Base-by-base conservation (phyloP, 345 rosid species). In the Hibiscus syriacus region DNA sequence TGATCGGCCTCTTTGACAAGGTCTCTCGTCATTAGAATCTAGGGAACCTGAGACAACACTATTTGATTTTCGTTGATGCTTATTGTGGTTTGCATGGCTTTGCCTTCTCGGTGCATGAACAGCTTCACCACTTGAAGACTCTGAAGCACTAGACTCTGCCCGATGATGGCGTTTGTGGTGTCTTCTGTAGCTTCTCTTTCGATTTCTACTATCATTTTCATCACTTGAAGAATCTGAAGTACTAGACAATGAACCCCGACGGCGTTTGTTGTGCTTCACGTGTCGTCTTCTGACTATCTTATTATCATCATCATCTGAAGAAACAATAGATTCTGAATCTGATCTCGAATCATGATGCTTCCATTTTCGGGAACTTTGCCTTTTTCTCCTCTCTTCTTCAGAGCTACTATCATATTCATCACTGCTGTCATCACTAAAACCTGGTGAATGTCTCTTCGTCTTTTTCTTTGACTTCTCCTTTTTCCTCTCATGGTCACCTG, bases 371-470 rank as follows among this genome's bases (percentile, higher is more conserved):
- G 72, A 82, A 61, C 72, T 80, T 71, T 74, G n/a, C n/a, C n/a
- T n/a, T n/a, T 73, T 83, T 75, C 73, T 71, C 76, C 67, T 84
- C 69, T 80, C 90, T 55, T 82, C 86, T 65, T 81, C 90, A 38
- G 74, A 77, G 5, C 70, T 76, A 41, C 81, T 80, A 22, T 76
- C 80, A 69, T 62, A 78, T 36, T 75, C 76, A 39, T 80, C 78
- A 55, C 79, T 76, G 17, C 81, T 71, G n/a, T 75, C 76, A 41
- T 80, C 78, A 54, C 80, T 77, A 19, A 79, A 62, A 46, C 71
- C 71, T 1, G 76, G 77, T 49, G 86, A 80, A 59, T 58, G 78
- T 60, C 84, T 80, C 80, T 74, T 85, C 4, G 52, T 78, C 70
- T 71, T 87, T 52, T n/a, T n/a, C n/a, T n/a, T n/a, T n/a, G n/a